Percentiles rank a stretch among this genome's conserved stretches.
Conservation (phyloP, 1,139 yeast genomes). For the Pichia sp. region DNA sequence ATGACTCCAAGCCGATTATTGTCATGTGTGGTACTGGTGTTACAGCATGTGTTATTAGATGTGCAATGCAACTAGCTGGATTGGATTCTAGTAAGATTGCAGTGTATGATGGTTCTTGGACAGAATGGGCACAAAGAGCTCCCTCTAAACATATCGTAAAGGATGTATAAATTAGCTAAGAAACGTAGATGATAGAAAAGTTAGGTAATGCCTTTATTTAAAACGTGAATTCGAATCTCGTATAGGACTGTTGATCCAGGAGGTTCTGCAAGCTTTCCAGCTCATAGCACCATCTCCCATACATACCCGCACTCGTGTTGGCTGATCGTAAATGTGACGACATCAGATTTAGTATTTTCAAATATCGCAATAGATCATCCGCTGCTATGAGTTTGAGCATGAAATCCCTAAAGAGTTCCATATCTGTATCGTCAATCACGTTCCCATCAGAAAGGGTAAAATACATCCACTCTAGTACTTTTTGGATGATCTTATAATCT, state of each 20-base stretch:
- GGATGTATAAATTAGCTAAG: conserved; percentile 14
- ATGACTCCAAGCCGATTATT: conserved; percentile 54
- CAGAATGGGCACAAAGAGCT: conserved; percentile 35
- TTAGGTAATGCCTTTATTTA: conserved; percentile 7
- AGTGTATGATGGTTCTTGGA: conserved; percentile 95
- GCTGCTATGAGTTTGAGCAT: conserved; percentile 17
- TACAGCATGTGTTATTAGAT: conserved; percentile 76
- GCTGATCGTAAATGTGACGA: conserved; percentile 1
- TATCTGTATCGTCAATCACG: conserved; percentile 21
- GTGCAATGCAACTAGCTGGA: conserved; percentile 59
- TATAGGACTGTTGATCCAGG: conserved; percentile 13
- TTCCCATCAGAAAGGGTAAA: conserved; percentile 14
- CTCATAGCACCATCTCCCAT: conserved; percentile 16
- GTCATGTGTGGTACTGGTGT: conserved; percentile 97
- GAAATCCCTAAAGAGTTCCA: conserved; percentile 21
- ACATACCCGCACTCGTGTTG: conserved; percentile 7
- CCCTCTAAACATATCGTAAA: conserved; percentile 23
- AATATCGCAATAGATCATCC: conserved; percentile 8
- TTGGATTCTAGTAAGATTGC: conserved; percentile 40
- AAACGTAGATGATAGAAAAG: background rate
- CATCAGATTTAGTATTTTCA: conserved; percentile 1
- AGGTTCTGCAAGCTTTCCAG: conserved; percentile 13
- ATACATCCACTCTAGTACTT: conserved; percentile 20
- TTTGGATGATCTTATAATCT: conserved; percentile 13
- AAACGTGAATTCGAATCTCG: conserved; percentile 18